These are phyloP conservation scores for Butyriboletus loyo DNA, from an alignment of 768 basidiomycete genomes.

Conservation along the genomic window DNA sequence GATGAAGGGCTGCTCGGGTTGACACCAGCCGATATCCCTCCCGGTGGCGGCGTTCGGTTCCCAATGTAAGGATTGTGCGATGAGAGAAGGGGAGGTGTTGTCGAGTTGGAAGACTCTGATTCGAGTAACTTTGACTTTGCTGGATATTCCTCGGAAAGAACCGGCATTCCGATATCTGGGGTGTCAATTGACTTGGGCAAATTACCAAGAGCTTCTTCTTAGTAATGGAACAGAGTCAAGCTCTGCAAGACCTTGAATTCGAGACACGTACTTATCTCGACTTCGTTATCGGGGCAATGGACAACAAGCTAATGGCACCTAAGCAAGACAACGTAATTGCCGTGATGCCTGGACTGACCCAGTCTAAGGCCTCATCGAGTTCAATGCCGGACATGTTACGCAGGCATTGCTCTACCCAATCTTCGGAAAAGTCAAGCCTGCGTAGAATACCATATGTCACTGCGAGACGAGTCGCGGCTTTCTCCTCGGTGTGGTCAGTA, in stretches of 20 bases:
- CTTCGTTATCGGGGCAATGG: conserved; percentile 60
- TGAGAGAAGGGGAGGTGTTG: conserved; percentile 39
- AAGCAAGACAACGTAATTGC: conserved; percentile 1
- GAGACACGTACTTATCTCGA: conserved; percentile 35
- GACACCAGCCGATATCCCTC: conserved; percentile 7
- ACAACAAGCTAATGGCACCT: conserved; percentile 53
- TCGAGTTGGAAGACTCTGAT: conserved; percentile 2
- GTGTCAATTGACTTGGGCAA: conserved; percentile 1
- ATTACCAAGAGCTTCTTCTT: conserved; percentile 16
- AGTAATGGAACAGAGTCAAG: conserved; percentile 1
- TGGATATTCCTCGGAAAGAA: not conserved
- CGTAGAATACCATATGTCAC: conserved; percentile 79
- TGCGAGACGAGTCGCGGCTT: conserved; percentile 63
- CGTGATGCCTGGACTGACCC: conserved; percentile 52
- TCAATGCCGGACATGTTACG: conserved; percentile 59
- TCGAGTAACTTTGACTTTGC: not conserved
- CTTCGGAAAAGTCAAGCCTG: conserved; percentile 72
- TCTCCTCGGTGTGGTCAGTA: conserved; percentile 65
- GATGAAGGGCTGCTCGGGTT: conserved; percentile 20
- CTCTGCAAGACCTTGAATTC: not conserved
- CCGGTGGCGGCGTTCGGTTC: not conserved
- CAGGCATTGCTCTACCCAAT: conserved; percentile 70
- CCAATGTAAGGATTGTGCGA: conserved; percentile 6
- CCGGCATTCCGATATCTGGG: conserved; percentile 2
- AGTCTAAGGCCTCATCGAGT: conserved; percentile 87